phyloP scores from a whole-genome alignment of 1,284 basidiomycete genomes.

The Wallemia mellicola region DNA sequence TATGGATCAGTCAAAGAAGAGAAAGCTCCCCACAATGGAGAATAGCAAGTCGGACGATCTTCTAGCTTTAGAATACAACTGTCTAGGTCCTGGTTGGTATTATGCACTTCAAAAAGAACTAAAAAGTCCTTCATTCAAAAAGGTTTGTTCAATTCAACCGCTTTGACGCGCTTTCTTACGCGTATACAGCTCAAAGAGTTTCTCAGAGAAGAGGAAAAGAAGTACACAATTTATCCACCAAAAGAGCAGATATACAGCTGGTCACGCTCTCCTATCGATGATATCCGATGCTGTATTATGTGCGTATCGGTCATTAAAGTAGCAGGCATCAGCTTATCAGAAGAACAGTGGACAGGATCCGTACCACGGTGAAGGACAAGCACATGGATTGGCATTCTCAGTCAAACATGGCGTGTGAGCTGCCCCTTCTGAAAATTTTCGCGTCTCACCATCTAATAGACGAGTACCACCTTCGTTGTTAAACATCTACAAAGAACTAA shows the following conservation, averaged over 20 bases:
- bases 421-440: neutral
- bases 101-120: slow-evolving; percentile 9
- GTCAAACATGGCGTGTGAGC: slow-evolving; percentile 6
- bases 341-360: slow-evolving; percentile 15
- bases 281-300: neutral
- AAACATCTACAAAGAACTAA: neutral
- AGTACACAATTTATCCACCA: neutral
- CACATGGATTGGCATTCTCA: slow-evolving; percentile 13
- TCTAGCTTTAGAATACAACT: slow-evolving; percentile 10
- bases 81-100: slow-evolving; percentile 11
- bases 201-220: neutral
- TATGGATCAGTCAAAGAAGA: neutral
- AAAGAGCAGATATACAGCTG: slow-evolving; percentile 12
- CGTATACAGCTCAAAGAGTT: neutral
- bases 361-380: slow-evolving; percentile 14
- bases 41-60: neutral
- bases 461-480: neutral
- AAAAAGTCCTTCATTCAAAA: slow-evolving; percentile 9
- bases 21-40: neutral
- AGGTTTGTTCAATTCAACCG: slow-evolving; percentile 2
- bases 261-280: slow-evolving; percentile 12
- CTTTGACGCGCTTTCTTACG: neutral
- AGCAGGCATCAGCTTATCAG: slow-evolving; percentile 2
- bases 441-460: neutral
- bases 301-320: neutral